Evolutionary conservation across 176 grass and related monocot species (phyloP).

Genomic region (Triticum timopheevii): DNA sequence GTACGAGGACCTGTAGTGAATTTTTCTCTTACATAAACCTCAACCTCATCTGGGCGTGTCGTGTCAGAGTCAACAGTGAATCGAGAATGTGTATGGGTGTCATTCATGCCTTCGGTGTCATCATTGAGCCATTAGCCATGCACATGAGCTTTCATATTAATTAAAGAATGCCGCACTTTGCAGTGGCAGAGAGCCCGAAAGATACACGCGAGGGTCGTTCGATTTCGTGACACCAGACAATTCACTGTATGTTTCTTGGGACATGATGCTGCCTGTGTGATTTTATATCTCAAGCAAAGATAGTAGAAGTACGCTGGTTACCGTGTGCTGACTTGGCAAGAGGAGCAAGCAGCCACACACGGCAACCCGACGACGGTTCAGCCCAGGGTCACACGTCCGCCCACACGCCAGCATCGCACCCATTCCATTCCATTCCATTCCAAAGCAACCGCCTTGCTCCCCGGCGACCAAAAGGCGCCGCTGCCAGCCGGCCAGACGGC

Average conservation of each 20-base stretch:
- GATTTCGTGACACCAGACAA: neutral
- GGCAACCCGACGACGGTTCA: neutral
- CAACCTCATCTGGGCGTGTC: neutral
- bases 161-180: neutral
- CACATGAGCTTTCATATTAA: neutral
- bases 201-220: neutral
- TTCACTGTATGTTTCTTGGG: neutral
- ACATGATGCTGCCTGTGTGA: neutral
- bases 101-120: neutral
- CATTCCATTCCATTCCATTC: neutral
- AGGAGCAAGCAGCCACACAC: neutral
- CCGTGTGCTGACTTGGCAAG: neutral
- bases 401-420: conserved; percentile 22
- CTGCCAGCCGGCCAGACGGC: neutral
- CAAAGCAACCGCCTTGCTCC: too few species aligned
- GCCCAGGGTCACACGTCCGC: neutral
- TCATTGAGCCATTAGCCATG: neutral
- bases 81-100: neutral
- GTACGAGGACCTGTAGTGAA: too few species aligned
- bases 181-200: neutral
- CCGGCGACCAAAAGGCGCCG: neutral
- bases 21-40: neutral
- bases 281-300: neutral
- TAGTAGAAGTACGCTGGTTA: too few species aligned
- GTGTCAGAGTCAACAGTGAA: neutral